Conservation (phyloP, 768 basidiomycete genomes). For the Leucosporidium creatinivorum region DNA sequence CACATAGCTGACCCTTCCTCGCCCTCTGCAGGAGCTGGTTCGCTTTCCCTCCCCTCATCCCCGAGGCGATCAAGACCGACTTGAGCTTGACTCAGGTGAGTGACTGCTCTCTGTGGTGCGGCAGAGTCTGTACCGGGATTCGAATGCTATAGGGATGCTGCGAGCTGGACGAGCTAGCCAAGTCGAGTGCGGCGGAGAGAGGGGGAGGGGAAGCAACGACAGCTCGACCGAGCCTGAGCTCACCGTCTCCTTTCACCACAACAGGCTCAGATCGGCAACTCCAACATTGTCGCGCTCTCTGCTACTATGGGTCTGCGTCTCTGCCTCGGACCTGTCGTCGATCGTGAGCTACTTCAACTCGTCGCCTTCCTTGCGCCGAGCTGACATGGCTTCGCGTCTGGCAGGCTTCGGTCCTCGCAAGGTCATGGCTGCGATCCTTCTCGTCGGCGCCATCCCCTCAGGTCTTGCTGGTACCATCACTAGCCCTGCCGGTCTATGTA, state of each 20-base stretch:
- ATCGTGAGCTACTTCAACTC: constrained; percentile 37
- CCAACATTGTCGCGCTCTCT: constrained; percentile 30
- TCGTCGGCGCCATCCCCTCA: constrained; percentile 55
- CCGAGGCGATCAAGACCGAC: constrained; percentile 53
- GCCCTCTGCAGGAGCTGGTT: constrained; percentile 46
- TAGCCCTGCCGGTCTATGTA: constrained; percentile 44
- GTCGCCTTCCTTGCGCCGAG: constrained; percentile 48
- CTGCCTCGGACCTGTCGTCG: constrained; percentile 50
- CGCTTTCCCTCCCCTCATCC: constrained; percentile 57
- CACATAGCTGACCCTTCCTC: background rate
- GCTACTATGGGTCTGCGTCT: constrained; percentile 48
- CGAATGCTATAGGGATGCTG: no score
- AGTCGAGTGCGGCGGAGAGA: no score
- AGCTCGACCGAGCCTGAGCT: no score
- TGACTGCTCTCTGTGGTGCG: no score
- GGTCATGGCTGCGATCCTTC: constrained; percentile 52
- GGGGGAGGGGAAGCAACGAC: no score
- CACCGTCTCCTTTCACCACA: background rate
- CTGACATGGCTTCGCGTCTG: constrained; percentile 50
- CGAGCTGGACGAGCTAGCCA: no score
- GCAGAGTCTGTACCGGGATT: no score
- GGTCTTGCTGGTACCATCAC: constrained; percentile 53
- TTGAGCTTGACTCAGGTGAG: constrained; percentile 46
- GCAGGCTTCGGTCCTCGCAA: constrained; percentile 43
- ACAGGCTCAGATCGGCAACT: constrained; percentile 44